Evolutionary conservation across 345 rosid species (phyloP).

Genomic region (Dovyalis caffra): DNA sequence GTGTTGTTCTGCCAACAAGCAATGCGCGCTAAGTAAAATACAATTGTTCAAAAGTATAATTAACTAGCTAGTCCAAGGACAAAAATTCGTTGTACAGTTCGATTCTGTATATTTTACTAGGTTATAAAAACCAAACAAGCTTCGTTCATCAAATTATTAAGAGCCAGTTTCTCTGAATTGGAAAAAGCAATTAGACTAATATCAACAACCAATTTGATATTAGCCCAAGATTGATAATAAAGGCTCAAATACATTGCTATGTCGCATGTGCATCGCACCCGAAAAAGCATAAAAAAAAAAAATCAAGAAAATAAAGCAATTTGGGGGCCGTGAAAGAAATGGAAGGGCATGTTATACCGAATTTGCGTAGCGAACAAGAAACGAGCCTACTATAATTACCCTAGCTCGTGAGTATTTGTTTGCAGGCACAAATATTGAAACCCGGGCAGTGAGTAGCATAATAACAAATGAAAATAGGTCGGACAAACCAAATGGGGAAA

Average conservation of each 20-base stretch:
- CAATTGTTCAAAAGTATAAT: background rate
- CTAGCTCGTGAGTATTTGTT: background rate
- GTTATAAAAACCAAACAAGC: background rate
- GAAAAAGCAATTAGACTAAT: background rate
- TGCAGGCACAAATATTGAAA: background rate
- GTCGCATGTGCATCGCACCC: conserved; percentile 25
- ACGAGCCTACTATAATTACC: background rate
- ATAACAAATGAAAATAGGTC: background rate
- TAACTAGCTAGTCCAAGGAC: background rate
- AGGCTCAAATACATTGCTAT: conserved; percentile 14
- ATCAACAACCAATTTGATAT: conserved; percentile 9
- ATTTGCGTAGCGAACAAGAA: conserved; percentile 1
- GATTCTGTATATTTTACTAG: background rate
- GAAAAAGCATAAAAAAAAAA: conserved; percentile 13
- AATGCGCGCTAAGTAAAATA: background rate
- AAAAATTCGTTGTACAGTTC: background rate
- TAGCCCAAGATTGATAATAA: background rate
- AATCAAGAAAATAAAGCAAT: background rate
- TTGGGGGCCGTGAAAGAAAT: background rate
- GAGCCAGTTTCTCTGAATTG: background rate
- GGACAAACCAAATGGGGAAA: conserved; percentile 9
- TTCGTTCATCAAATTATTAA: background rate
- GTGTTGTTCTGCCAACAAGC: conserved; percentile 13
- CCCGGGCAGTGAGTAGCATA: background rate
- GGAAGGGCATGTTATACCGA: background rate